These are phyloP conservation scores for Crithidia acanthocephali DNA, from an alignment of 208 protist species.

Conservation along the genomic window DNA sequence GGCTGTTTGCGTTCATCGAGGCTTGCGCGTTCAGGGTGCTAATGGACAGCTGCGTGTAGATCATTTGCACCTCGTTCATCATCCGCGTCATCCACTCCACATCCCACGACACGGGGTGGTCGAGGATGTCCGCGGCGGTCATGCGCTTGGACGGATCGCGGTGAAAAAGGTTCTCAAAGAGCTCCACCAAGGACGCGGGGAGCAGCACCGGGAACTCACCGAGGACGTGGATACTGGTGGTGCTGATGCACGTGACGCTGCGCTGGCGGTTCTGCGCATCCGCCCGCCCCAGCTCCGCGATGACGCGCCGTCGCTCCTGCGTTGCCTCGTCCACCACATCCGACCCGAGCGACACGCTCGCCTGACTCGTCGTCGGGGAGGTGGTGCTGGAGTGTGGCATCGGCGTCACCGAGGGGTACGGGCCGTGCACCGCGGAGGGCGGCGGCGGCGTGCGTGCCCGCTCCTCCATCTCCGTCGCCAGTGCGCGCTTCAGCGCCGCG, in stretches of 20 bases:
- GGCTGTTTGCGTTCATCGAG: background rate
- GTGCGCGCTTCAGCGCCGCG: conserved; percentile 49
- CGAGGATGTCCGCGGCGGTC: conserved; percentile 69
- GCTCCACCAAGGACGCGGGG: conserved; percentile 66
- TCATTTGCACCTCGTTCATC: conserved; percentile 55
- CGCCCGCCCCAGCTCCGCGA: conserved; percentile 7
- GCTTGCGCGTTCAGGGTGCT: conserved; percentile 16
- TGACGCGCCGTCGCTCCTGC: conserved; percentile 15
- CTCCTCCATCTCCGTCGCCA: conserved; percentile 30
- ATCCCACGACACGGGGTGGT: conserved; percentile 82
- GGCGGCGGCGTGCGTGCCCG: conserved; percentile 22
- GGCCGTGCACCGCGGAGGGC: background rate
- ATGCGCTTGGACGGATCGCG: conserved; percentile 74
- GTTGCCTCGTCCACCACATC: conserved; percentile 6
- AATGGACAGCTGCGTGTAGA: conserved; percentile 25
- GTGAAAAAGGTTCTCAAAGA: conserved; percentile 71
- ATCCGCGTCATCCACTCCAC: conserved; percentile 77
- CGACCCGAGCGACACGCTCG: conserved; percentile 1
- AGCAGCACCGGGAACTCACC: conserved; percentile 44
- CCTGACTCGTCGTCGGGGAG: conserved; percentile 4
- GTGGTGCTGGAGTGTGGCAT: background rate
- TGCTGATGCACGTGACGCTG: conserved; percentile 51
- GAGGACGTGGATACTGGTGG: conserved; percentile 42
- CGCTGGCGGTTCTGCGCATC: conserved; percentile 23
- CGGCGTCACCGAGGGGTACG: background rate